Evolutionary conservation across 2,329 filamentous ascomycete species (phyloP).

Genomic region (Alternaria sp.): DNA sequence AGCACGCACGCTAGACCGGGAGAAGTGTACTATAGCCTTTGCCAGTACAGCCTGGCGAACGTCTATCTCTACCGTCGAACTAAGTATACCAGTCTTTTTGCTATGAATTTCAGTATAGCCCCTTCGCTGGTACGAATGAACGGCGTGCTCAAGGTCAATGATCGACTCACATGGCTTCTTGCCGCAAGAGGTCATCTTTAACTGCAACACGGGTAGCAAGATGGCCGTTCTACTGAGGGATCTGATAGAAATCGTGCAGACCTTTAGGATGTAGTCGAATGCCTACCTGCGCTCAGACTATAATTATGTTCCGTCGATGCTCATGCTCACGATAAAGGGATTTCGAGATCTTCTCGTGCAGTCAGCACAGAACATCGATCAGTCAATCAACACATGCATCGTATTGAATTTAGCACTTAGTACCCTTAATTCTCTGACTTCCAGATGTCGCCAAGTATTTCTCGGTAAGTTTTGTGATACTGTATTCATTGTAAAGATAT

Average conservation of each 20-base stretch:
- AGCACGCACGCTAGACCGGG: not conserved
- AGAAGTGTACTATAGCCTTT: not conserved
- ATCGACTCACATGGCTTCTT: not conserved
- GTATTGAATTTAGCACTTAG: not conserved
- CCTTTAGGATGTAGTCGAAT: not conserved
- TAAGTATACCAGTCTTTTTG: not conserved
- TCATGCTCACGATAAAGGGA: not conserved
- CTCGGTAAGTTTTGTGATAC: not conserved
- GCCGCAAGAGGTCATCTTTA: not conserved
- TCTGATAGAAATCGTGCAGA: not conserved
- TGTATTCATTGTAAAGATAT: not conserved
- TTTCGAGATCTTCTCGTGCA: not conserved
- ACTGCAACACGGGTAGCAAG: not conserved
- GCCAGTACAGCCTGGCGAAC: not conserved
- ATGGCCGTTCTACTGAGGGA: not conserved
- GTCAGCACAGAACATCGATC: not conserved
- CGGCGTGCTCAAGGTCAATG: not conserved
- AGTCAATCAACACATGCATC: not conserved
- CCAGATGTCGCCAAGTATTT: not conserved
- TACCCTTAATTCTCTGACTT: not conserved
- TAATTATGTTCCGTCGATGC: not conserved
- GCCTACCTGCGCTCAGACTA: not conserved
- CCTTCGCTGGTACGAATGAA: not conserved
- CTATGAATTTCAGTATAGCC: not conserved
- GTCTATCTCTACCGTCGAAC: not conserved